phyloP scores from a whole-genome alignment of 2,329 filamentous ascomycete genomes.

The Ustulina deusta region DNA sequence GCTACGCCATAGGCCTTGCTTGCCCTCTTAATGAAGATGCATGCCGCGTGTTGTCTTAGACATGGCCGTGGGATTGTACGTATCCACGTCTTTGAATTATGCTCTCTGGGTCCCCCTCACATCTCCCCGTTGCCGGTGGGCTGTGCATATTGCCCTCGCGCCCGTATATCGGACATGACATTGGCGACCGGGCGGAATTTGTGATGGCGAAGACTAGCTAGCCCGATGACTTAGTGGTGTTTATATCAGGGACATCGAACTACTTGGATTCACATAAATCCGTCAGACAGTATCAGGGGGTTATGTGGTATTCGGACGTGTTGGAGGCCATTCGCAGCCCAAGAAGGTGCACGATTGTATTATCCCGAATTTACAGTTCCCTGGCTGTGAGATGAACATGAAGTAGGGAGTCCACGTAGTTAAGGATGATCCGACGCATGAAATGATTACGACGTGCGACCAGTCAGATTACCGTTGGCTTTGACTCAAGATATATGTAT shows the following conservation, averaged over 20 bases:
- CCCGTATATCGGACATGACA: not conserved
- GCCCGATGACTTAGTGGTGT: not conserved
- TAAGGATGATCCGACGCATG: conserved; percentile 1
- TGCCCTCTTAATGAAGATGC: not conserved
- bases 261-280: not conserved
- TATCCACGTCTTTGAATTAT: not conserved
- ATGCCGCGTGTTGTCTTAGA: conserved; percentile 13
- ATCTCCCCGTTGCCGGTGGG: not conserved
- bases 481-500: not conserved
- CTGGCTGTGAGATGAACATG: not conserved
- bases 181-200: not conserved
- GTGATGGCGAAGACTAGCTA: not conserved
- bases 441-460: not conserved
- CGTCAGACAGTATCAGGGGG: not conserved
- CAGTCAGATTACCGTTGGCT: not conserved
- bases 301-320: not conserved
- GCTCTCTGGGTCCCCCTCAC: not conserved
- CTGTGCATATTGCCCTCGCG: not conserved
- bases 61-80: not conserved
- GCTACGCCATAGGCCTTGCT: not conserved
- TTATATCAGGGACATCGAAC: not conserved
- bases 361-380: not conserved
- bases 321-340: not conserved
- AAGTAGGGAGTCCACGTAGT: not conserved
- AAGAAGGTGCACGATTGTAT: not conserved